Base-by-base conservation (phyloP, 257 asterid species). In the Nicotiana otophora region DNA sequence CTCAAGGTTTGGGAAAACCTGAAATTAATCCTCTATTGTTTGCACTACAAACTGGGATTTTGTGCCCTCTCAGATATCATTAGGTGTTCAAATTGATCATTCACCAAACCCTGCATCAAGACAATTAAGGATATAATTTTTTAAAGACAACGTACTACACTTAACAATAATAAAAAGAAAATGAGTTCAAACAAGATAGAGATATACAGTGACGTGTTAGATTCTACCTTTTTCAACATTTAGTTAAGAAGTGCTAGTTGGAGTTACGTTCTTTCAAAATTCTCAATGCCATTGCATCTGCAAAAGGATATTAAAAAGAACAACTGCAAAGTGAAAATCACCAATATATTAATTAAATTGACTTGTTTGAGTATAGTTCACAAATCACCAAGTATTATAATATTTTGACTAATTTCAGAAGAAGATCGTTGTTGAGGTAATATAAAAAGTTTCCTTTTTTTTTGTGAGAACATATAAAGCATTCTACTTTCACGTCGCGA, bases 161-260 rank as follows among this genome's bases (percentile, higher is more conserved):
- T 8, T 48, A 8, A 10, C n/a, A 7, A 19, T 2, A 19, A 60
- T 60, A 7, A 55, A 55, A 55, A 55, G 1, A 54, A 55, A 2
- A 0, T 31, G 4, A 48, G 14, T 48, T 48, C n/a, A 64, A 11
- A 64, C 4, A 64, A 64, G 33, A 61, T 67, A 67, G 53, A 67
- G 19, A 67, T 17, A 33, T 26, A 42, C n/a, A 70, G 19, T 33
- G 5, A 5, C 33, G 2, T 31, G 33, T 36, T 36, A 36, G 42
- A 36, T 39, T 70, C n/a, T 70, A 70, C 78, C 78, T 20, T 42
- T 20, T 70, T 12, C 78, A 70, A 70, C 78, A 70, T 70, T 69
- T 69, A 55, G 20, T 39, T 69, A 69, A 39, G 60, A 70, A 20
- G 78, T 20, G n/a, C 31, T 42, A 39, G 34, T 70, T 70, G 78